Base-by-base conservation (phyloP, 2,329 filamentous ascomycete species). In the Fusarium phyllophilum region DNA sequence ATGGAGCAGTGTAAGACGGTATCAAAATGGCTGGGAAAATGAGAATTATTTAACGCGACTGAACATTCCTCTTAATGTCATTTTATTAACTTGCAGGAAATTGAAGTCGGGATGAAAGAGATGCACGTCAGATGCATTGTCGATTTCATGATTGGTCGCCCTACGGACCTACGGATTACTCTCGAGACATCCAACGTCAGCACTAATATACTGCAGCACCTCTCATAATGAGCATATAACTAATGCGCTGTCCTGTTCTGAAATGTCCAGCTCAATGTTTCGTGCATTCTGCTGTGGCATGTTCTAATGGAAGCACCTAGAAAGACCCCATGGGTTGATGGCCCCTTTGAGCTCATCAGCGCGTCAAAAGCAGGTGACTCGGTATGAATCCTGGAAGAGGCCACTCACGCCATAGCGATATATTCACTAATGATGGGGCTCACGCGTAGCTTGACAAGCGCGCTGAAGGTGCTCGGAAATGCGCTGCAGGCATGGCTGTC, bases 401-500 rank as follows among this genome's bases (percentile, higher is more conserved):
- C 15, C 3, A 5, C 5, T 2, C 8, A 17, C 0, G 10, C 9
- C n/a, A 29, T 14, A 10, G 2, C 0, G 10, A 2, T 8, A 10
- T 14, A 13, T 8, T 10, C 0, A 29, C 51, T 55, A 22, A 54
- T 5, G 0, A 18, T 17, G 3, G 3, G 1, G 2, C 20, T 11
- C 1, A 31, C 22, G 1, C 44, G 68, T 67, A 73, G 66, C 42
- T 70, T n/a, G 77, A 69, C 3, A 70, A 75, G 18, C 68, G 62
- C 46, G 72, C 70, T 17, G 70, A 60, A 22, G 77, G 75, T 6
- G 72, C 73, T 17, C 76, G 72, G 11, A 46, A 66, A 44, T 54
- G 78, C 20, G 81, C 76, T 5, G 71, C 75, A 11, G 77, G 81
- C 22, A 83, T 84, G 83, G 68, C 76, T 1, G 74, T 80, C 9